Evolutionary conservation across 305 asterid genomes (phyloP).

Genomic region (Stenogyne calaminthoides): DNA sequence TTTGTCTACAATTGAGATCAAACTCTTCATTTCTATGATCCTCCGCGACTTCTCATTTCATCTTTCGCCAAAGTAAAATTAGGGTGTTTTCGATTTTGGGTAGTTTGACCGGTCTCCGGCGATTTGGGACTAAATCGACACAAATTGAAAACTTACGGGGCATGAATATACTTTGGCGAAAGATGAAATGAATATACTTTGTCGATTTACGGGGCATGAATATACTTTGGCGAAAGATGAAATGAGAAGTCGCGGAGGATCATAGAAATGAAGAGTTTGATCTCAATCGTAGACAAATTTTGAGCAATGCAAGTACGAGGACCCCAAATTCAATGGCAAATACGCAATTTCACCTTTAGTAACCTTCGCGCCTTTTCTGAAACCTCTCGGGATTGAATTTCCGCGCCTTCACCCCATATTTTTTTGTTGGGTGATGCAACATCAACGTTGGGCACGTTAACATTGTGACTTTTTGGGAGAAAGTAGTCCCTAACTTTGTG

Average conservation of each 20-base stretch:
- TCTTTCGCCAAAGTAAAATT: constrained; percentile 46
- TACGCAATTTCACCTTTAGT: constrained; percentile 32
- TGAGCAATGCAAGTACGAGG: constrained; percentile 46
- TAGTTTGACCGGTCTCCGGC: too few species aligned
- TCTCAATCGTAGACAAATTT: constrained; percentile 36
- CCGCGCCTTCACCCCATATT: constrained; percentile 47
- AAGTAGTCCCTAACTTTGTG: constrained; percentile 16
- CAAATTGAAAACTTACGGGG: too few species aligned
- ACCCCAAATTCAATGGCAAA: constrained; percentile 50
- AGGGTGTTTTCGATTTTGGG: too few species aligned
- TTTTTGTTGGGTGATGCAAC: constrained; percentile 23
- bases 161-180: too few species aligned
- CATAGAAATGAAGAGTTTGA: constrained; percentile 35
- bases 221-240: constrained; percentile 42
- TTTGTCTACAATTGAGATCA: constrained; percentile 36
- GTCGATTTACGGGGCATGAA: constrained; percentile 47
- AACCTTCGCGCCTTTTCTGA: constrained; percentile 42
- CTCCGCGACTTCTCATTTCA: constrained; percentile 35
- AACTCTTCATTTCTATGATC: constrained; percentile 33
- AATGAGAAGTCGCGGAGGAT: constrained; percentile 35
- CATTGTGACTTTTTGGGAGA: constrained; percentile 17
- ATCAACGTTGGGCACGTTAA: constrained; percentile 13
- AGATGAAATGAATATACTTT: too few species aligned
- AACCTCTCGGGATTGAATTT: constrained; percentile 49
- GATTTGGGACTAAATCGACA: too few species aligned